Conservation (phyloP, 768 basidiomycete genomes). For the Boletus insuetus region DNA sequence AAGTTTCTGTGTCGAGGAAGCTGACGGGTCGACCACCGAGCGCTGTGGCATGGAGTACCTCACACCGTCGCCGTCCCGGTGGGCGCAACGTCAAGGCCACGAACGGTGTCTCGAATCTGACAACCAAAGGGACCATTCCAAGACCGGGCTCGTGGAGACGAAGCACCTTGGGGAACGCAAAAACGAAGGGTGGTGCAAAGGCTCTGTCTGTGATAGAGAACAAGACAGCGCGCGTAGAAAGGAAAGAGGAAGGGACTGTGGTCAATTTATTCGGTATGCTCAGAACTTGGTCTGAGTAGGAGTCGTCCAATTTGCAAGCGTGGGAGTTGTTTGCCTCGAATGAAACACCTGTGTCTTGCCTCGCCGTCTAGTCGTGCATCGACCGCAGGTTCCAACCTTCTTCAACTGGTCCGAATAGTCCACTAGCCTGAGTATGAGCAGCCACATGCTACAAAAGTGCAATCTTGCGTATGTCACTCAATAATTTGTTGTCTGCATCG, state of each 20-base stretch:
- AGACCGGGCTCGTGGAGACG: slow-evolving; percentile 29
- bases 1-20: slow-evolving; percentile 14
- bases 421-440: too few species aligned
- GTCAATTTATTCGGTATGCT: slow-evolving; percentile 30
- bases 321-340: too few species aligned
- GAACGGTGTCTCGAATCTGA: neutral
- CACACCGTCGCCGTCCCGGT: slow-evolving; percentile 13
- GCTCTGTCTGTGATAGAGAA: slow-evolving; percentile 15
- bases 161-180: slow-evolving; percentile 17
- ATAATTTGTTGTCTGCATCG: too few species aligned
- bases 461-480: too few species aligned
- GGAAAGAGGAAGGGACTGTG: slow-evolving; percentile 25
- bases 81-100: slow-evolving; percentile 10
- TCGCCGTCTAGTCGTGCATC: too few species aligned
- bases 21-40: neutral
- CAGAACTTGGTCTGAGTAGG: slow-evolving; percentile 23
- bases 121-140: slow-evolving; percentile 20
- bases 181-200: slow-evolving; percentile 8
- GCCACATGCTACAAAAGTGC: too few species aligned
- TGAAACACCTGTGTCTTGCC: too few species aligned
- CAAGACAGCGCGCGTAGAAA: slow-evolving; percentile 9
- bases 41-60: slow-evolving; percentile 3
- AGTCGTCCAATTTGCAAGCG: too few species aligned
- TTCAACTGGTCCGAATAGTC: too few species aligned
- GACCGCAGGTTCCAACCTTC: too few species aligned